Evolutionary conservation across 2,329 filamentous ascomycete species (phyloP).

Genomic region (Microcyclosporella mali): DNA sequence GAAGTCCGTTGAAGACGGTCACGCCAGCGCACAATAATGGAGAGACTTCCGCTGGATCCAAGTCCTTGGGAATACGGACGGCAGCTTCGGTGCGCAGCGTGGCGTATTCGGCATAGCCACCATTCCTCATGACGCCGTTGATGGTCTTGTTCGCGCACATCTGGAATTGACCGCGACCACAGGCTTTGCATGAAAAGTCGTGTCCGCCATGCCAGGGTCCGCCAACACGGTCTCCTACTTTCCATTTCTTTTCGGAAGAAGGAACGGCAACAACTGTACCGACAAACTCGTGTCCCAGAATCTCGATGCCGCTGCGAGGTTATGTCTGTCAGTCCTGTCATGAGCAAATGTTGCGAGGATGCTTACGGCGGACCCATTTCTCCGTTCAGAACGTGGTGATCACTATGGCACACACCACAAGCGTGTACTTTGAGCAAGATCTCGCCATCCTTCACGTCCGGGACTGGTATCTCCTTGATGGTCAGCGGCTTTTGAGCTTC

Average conservation of each 20-base stretch:
- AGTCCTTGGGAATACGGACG: slow-evolving; percentile 45
- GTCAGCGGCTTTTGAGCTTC: slow-evolving; percentile 47
- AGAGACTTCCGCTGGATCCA: slow-evolving; percentile 42
- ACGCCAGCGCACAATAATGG: slow-evolving; percentile 47
- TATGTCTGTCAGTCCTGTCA: slow-evolving; percentile 57
- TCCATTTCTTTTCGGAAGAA: slow-evolving; percentile 51
- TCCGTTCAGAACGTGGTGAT: slow-evolving; percentile 51
- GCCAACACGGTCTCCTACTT: slow-evolving; percentile 61
- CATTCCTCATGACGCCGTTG: slow-evolving; percentile 61
- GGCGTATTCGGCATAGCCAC: slow-evolving; percentile 59
- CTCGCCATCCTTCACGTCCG: slow-evolving; percentile 50
- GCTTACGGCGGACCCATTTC: slow-evolving; percentile 47
- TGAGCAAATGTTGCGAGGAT: neutral
- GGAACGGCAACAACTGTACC: slow-evolving; percentile 58
- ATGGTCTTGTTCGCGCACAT: slow-evolving; percentile 58
- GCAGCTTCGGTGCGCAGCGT: slow-evolving; percentile 55
- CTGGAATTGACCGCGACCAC: slow-evolving; percentile 59
- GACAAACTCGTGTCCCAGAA: slow-evolving; percentile 62
- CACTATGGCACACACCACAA: slow-evolving; percentile 66
- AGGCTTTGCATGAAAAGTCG: slow-evolving; percentile 56
- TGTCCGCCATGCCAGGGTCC: slow-evolving; percentile 65
- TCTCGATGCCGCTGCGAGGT: slow-evolving; percentile 38
- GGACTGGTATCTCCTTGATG: slow-evolving; percentile 55
- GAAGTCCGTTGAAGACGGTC: slow-evolving; percentile 48
- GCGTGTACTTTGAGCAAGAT: slow-evolving; percentile 66